These are phyloP conservation scores for Trichosporon ovoides DNA, from an alignment of 1,284 basidiomycete species.

Conservation along the genomic window DNA sequence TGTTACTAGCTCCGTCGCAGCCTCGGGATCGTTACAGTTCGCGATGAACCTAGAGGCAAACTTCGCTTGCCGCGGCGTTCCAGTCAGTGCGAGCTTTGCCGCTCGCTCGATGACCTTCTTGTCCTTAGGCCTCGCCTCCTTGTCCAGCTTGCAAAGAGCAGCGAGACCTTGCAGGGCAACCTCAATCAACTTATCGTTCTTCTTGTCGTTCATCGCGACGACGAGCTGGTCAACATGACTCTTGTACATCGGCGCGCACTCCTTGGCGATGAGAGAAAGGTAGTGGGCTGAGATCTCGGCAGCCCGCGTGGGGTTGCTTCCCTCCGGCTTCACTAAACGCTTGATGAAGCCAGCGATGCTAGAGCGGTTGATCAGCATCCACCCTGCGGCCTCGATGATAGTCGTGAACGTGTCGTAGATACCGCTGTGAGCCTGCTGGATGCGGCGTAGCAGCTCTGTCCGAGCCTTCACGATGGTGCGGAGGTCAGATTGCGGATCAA, in stretches of 20 bases:
- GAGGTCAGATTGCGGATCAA: constrained; percentile 77
- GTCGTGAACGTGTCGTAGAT: constrained; percentile 64
- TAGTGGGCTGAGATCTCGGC: constrained; percentile 33
- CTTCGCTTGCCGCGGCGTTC: constrained; percentile 70
- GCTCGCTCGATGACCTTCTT: constrained; percentile 64
- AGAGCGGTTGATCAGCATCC: constrained; percentile 75
- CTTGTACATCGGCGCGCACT: constrained; percentile 67
- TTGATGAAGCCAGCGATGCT: constrained; percentile 70
- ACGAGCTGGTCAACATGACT: constrained; percentile 68
- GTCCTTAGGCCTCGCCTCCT: constrained; percentile 58
- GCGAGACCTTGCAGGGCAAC: constrained; percentile 70
- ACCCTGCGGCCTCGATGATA: constrained; percentile 67
- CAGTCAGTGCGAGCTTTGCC: constrained; percentile 58
- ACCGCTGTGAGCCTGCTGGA: constrained; percentile 63
- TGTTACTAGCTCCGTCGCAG: constrained; percentile 59
- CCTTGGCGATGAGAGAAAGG: constrained; percentile 64
- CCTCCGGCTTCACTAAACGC: constrained; percentile 53
- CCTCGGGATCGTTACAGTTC: constrained; percentile 56
- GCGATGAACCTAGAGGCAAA: constrained; percentile 77
- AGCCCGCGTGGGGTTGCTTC: constrained; percentile 10
- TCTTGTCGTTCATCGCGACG: constrained; percentile 63
- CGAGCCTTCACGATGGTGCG: constrained; percentile 73
- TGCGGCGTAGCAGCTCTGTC: constrained; percentile 69
- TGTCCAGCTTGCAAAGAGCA: constrained; percentile 59
- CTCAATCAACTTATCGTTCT: constrained; percentile 60